A percentile compares a stretch with the other conserved stretches of the same genome.
phyloP scores from a whole-genome alignment of 768 basidiomycete genomes.

The Trametes sanguinea region DNA sequence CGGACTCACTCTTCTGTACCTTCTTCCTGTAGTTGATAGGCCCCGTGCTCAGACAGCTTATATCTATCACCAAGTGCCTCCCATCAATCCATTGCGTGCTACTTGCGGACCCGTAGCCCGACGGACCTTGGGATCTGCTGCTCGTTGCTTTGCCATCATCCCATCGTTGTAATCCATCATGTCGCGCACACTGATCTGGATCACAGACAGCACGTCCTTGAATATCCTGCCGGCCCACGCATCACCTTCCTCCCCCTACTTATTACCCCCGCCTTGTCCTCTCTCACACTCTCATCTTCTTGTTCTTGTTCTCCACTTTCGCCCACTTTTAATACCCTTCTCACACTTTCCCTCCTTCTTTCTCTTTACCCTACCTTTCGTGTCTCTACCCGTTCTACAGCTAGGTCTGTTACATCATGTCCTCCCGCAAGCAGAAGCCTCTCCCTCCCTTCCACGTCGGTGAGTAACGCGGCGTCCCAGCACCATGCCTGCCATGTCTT shows the following conservation, averaged over 20 bases:
- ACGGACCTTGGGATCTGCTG: background rate
- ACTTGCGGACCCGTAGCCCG: no score
- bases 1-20: background rate
- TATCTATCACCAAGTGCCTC: background rate
- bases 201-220: conserved; percentile 6
- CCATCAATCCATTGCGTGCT: background rate
- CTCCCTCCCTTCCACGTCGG: conserved; percentile 76
- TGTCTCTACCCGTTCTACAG: conserved; percentile 28
- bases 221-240: background rate
- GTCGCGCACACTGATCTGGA: conserved; percentile 21
- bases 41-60: no score
- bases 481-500: no score
- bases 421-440: conserved; percentile 56
- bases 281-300: conserved; percentile 4
- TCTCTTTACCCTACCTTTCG: conserved; percentile 24
- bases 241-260: conserved; percentile 6
- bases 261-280: background rate
- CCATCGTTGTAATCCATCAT: conserved; percentile 22
- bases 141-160: conserved; percentile 11
- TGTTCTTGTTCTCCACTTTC: conserved; percentile 6
- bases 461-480: conserved; percentile 29
- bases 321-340: conserved; percentile 5
- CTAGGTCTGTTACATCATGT: conserved; percentile 40
- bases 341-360: conserved; percentile 31
- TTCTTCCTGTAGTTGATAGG: no score